Percentiles rank a stretch among this genome's conserved stretches.
These are phyloP conservation scores for Fusarium chlamydosporum DNA, from an alignment of 2,329 filamentous ascomycete genomes.

Conservation along the genomic window DNA sequence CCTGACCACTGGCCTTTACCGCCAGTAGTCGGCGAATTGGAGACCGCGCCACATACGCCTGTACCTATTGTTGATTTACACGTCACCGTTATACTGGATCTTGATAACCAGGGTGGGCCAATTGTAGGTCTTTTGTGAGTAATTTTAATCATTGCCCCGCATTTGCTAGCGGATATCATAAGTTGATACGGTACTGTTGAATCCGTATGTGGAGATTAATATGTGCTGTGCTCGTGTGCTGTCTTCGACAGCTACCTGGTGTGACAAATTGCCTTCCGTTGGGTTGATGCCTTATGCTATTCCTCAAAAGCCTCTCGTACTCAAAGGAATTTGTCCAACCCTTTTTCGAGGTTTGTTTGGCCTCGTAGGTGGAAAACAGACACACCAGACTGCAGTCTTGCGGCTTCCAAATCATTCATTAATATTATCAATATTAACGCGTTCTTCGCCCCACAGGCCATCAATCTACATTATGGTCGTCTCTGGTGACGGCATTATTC, in stretches of 20 bases:
- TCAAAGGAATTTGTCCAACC: not conserved
- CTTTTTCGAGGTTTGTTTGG: not conserved
- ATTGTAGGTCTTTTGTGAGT: not conserved
- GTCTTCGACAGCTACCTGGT: conserved; percentile 1
- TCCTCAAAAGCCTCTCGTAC: not conserved
- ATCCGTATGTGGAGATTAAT: conserved; percentile 5
- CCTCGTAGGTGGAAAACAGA: conserved; percentile 4
- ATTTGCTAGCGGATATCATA: not conserved
- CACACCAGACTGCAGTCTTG: not conserved
- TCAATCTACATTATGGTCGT: conserved; percentile 4
- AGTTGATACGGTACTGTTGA: conserved; percentile 3
- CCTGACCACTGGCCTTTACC: not conserved
- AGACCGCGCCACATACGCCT: too few species aligned
- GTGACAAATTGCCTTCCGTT: not conserved
- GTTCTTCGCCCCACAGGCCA: not conserved
- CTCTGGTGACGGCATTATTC: conserved; percentile 4
- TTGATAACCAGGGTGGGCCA: not conserved
- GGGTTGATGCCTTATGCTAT: not conserved
- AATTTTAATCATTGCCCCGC: not conserved
- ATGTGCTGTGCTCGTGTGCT: conserved; percentile 7
- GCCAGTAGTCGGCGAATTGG: not conserved
- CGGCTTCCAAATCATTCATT: not conserved
- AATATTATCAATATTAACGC: not conserved
- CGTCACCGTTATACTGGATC: conserved; percentile 3
- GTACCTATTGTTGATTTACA: conserved; percentile 1